These are phyloP conservation scores for Penicillium cataractarum DNA, from an alignment of 495 filamentous ascomycete species.

Conservation along the genomic window DNA sequence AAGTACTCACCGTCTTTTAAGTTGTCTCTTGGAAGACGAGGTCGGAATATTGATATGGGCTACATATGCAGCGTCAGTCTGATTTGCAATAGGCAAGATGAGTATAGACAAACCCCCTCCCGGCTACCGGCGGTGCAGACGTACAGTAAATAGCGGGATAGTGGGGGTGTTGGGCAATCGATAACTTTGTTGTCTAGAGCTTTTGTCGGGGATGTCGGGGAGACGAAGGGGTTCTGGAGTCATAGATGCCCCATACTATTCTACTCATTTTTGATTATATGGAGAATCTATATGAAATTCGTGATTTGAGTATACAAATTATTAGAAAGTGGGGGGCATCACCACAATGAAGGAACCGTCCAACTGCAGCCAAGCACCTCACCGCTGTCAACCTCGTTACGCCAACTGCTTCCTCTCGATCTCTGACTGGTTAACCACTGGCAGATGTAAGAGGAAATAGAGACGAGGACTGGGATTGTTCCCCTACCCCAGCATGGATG, in stretches of 20 bases:
- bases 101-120: constrained; percentile 11
- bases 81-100: constrained; percentile 26
- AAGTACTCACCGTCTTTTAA: constrained; percentile 36
- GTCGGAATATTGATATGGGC: constrained; percentile 33
- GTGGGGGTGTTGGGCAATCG: background rate
- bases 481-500: constrained; percentile 18
- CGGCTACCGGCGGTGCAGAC: constrained; percentile 34
- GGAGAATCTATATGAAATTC: too few relatives aligned
- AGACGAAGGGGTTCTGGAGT: too few relatives aligned
- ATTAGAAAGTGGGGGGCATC: background rate
- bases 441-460: background rate
- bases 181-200: background rate
- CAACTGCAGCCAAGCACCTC: constrained; percentile 29
- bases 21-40: constrained; percentile 19
- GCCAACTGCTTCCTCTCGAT: constrained; percentile 2
- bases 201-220: background rate
- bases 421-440: constrained; percentile 7
- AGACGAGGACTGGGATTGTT: background rate
- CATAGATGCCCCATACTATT: too few relatives aligned
- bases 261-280: too few relatives aligned
- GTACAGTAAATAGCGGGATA: constrained; percentile 24
- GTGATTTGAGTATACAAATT: too few relatives aligned
- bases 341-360: background rate
- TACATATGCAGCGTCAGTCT: constrained; percentile 28
- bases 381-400: constrained; percentile 25